Percentiles rank a stretch among this genome's conserved stretches.
phyloP scores from a whole-genome alignment of 2,329 filamentous ascomycete species.

The Rhinocladiella similis region DNA sequence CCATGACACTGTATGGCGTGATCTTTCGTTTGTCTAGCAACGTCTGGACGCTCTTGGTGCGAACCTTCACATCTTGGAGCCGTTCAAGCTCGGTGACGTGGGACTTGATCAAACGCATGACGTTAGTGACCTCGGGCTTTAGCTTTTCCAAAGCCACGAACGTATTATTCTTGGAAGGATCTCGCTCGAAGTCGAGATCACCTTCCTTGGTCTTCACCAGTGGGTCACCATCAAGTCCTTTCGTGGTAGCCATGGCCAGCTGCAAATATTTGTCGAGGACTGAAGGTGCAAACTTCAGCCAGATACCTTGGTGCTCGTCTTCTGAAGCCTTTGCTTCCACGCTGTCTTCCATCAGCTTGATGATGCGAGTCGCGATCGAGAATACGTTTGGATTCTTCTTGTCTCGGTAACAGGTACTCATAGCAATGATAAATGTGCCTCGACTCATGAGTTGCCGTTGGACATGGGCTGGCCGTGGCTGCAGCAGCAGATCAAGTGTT shows the following conservation, averaged over 20 bases:
- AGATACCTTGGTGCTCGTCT: conserved; percentile 7
- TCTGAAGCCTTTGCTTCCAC: conserved; percentile 5
- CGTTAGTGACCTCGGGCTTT: conserved; percentile 13
- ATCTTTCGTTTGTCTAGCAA: conserved; percentile 17
- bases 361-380: conserved; percentile 61
- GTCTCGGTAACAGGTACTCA: conserved; percentile 74
- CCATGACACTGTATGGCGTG: conserved; percentile 12
- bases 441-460: conserved; percentile 42
- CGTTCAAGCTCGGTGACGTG: conserved; percentile 23
- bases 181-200: conserved; percentile 27
- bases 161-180: conserved; percentile 26
- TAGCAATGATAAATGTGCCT: conserved; percentile 67
- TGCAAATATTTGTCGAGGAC: conserved; percentile 27
- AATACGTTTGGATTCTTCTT: conserved; percentile 72
- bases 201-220: conserved; percentile 23
- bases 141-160: conserved; percentile 23
- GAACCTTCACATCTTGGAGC: conserved; percentile 12
- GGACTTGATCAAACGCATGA: conserved; percentile 23
- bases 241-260: conserved; percentile 27
- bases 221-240: conserved; percentile 19
- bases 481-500: conserved; percentile 58
- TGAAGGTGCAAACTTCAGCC: conserved; percentile 23
- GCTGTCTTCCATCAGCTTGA: conserved; percentile 61
- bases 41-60: conserved; percentile 17
- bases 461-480: conserved; percentile 49